A percentile compares a stretch with the other conserved stretches of the same genome.
Evolutionary conservation across 2,329 filamentous ascomycete genomes (phyloP).

Genomic region (Colletotrichum orbiculare): DNA sequence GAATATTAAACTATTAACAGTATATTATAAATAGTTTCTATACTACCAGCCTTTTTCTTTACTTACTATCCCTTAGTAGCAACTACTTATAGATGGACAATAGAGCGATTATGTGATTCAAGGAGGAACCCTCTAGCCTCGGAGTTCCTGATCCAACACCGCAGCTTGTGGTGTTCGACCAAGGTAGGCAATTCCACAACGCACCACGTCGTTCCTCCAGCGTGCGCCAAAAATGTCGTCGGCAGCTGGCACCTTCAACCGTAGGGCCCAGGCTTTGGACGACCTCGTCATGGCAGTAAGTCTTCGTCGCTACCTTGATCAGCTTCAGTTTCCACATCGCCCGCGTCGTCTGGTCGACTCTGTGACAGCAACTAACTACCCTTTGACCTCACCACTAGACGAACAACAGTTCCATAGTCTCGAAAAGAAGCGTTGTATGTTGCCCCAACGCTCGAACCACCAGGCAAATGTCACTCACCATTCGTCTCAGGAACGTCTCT

Average conservation of each 20-base stretch:
- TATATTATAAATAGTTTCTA: no score
- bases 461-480: background rate
- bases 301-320: conserved; percentile 19
- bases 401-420: conserved; percentile 92
- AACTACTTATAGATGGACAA: no score
- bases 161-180: no score
- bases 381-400: conserved; percentile 62
- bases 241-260: background rate
- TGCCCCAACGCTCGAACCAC: background rate
- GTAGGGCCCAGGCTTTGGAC: conserved; percentile 48
- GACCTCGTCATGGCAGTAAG: conserved; percentile 68
- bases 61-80: no score
- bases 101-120: no score
- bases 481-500: conserved; percentile 64
- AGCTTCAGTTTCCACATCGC: background rate
- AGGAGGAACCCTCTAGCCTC: no score
- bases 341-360: background rate
- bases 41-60: no score
- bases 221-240: no score
- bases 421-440: conserved; percentile 87
- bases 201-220: no score
- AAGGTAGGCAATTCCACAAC: no score
- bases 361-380: conserved; percentile 16
- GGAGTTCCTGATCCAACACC: no score
- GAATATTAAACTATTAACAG: no score